A percentile compares a stretch with the other conserved stretches of the same genome.
Conservation (phyloP, 768 basidiomycete genomes). For the Dacryopinax primogenitus region DNA sequence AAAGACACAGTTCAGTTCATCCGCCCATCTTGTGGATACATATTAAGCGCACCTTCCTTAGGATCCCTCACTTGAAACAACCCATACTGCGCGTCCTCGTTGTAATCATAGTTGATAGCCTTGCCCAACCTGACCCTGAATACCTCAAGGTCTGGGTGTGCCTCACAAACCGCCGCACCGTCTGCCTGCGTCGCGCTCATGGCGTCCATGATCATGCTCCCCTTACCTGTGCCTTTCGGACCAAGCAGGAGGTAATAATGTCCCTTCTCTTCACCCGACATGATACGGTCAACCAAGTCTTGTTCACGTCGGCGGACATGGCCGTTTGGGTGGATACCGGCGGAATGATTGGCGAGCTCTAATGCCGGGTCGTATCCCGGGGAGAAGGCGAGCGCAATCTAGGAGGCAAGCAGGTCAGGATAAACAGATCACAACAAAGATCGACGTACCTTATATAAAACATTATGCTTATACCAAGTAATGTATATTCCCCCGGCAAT, state of each 20-base stretch:
- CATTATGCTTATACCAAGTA: slow-evolving; percentile 70
- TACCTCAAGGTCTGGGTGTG: slow-evolving; percentile 76
- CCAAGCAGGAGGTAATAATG: slow-evolving; percentile 68
- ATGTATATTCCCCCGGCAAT: slow-evolving; percentile 60
- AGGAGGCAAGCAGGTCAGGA: slow-evolving; percentile 10
- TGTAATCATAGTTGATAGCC: slow-evolving; percentile 69
- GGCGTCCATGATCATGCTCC: slow-evolving; percentile 70
- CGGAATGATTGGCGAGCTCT: slow-evolving; percentile 43
- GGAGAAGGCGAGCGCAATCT: slow-evolving; percentile 70
- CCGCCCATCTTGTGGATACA: slow-evolving; percentile 10
- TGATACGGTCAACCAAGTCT: slow-evolving; percentile 59
- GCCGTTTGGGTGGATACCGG: slow-evolving; percentile 23
- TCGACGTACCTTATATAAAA: slow-evolving; percentile 54
- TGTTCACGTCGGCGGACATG: slow-evolving; percentile 65
- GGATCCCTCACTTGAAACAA: slow-evolving; percentile 76
- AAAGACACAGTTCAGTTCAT: neutral
- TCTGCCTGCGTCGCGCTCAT: slow-evolving; percentile 48
- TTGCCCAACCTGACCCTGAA: slow-evolving; percentile 31
- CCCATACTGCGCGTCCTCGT: slow-evolving; percentile 61
- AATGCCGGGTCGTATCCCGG: slow-evolving; percentile 75
- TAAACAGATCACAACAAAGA: slow-evolving; percentile 13
- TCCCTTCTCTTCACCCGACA: slow-evolving; percentile 57
- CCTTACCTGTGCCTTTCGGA: slow-evolving; percentile 75
- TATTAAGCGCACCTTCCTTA: slow-evolving; percentile 44
- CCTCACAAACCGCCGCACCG: slow-evolving; percentile 58